Evolutionary conservation across 176 grass and related monocot genomes (phyloP).

Genomic region (Alloteropsis semialata): DNA sequence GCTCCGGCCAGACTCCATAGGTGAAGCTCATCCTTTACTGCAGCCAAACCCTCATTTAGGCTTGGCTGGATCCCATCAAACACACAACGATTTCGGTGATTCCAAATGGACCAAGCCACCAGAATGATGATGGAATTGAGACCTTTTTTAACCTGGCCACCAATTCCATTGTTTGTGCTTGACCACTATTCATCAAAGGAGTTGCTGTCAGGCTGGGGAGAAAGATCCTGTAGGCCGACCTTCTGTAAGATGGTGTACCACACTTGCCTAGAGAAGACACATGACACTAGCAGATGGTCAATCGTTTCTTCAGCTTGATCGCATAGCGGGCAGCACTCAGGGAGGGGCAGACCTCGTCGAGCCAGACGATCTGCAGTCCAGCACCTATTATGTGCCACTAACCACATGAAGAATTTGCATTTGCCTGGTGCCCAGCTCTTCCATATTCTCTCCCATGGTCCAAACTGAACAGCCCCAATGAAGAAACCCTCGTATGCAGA

Average conservation of each 20-base stretch:
- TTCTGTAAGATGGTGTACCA: neutral
- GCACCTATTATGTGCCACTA: neutral
- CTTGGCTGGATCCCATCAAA: too few species aligned
- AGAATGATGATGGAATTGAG: slow-evolving; percentile 18
- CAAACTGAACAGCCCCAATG: too few species aligned
- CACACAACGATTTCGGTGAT: too few species aligned
- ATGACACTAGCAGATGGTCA: neutral
- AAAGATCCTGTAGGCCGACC: neutral
- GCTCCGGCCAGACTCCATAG: too few species aligned
- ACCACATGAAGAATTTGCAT: neutral
- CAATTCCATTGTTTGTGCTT: slow-evolving; percentile 7
- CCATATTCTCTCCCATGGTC: too few species aligned
- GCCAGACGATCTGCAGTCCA: neutral
- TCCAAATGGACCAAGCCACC: neutral
- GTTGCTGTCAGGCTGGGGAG: too few species aligned
- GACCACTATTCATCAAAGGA: neutral
- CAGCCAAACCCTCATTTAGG: too few species aligned
- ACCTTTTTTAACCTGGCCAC: slow-evolving; percentile 15
- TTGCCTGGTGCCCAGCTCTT: neutral
- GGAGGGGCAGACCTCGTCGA: neutral
- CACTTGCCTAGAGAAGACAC: neutral
- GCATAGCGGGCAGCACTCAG: neutral
- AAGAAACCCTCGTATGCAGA: too few species aligned
- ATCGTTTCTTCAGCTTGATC: neutral
- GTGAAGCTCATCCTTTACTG: too few species aligned